phyloP scores from a whole-genome alignment of 345 rosid genomes.

The Hypericum perforatum region DNA sequence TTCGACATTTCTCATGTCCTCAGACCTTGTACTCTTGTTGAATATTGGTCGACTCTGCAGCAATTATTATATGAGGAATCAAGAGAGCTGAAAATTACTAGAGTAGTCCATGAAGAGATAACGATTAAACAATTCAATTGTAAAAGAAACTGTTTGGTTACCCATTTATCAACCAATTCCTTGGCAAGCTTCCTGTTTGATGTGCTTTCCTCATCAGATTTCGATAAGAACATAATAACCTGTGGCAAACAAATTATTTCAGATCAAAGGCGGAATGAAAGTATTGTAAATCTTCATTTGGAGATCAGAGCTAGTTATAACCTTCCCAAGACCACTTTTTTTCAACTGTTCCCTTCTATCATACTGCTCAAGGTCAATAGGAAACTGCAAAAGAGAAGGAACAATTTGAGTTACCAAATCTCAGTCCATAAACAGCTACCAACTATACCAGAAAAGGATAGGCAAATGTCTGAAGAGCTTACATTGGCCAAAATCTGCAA shows the following conservation, averaged over 20 bases:
- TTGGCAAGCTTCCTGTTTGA: conserved; percentile 88
- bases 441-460: conserved; percentile 1
- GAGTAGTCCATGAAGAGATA: not conserved
- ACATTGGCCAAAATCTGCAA: conserved; percentile 74
- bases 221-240: conserved; percentile 97
- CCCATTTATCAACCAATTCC: conserved; percentile 99
- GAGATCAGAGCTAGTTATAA: conserved; percentile 12
- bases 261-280: too few species aligned
- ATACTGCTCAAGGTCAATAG: conserved; percentile 86
- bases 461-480: conserved; percentile 10
- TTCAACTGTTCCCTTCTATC: conserved; percentile 91
- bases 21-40: conserved; percentile 96
- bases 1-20: conserved; percentile 74
- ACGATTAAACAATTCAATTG: not conserved
- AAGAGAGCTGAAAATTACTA: not conserved
- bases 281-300: not conserved
- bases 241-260: conserved; percentile 16
- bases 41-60: conserved; percentile 95
- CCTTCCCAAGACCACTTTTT: conserved; percentile 96
- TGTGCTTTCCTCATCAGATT: conserved; percentile 91
- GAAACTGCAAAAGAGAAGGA: conserved; percentile 33
- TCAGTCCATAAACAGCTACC: conserved; percentile 4
- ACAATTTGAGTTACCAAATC: conserved; percentile 12
- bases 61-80: conserved; percentile 7
- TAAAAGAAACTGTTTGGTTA: conserved; percentile 19